Percentiles rank a stretch among this genome's conserved stretches.
Conservation (phyloP, 1,139 yeast species). For the Hanseniaspora sp. region DNA sequence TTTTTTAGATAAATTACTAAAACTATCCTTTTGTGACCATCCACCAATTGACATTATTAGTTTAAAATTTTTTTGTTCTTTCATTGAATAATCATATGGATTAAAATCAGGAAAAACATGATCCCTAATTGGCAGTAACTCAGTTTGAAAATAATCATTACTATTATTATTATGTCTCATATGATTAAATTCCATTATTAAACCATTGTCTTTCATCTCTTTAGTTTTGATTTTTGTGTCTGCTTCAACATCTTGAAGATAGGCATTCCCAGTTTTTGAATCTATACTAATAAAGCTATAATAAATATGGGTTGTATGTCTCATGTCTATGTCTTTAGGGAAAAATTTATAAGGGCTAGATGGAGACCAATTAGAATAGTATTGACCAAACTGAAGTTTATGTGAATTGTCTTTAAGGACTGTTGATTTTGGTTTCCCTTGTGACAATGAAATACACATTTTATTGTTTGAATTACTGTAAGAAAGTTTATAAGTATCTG, state of each 20-base stretch:
- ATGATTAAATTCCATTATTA: slow-evolving; percentile 45
- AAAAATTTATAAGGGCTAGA: slow-evolving; percentile 47
- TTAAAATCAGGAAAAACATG: not conserved
- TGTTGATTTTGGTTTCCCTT: not conserved
- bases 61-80: slow-evolving; percentile 40
- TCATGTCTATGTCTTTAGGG: slow-evolving; percentile 55
- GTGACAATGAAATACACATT: not conserved
- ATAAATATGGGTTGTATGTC: slow-evolving; percentile 52
- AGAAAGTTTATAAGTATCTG: not conserved
- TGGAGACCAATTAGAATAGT: slow-evolving; percentile 62
- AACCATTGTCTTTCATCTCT: slow-evolving; percentile 32
- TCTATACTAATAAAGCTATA: slow-evolving; percentile 67
- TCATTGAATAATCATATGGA: not conserved
- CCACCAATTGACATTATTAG: slow-evolving; percentile 79
- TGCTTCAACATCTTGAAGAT: slow-evolving; percentile 56
- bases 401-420: not conserved
- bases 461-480: not conserved
- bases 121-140: too few relatives aligned
- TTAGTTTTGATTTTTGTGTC: slow-evolving; percentile 42
- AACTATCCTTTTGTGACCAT: slow-evolving; percentile 53
- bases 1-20: slow-evolving; percentile 39
- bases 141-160: not conserved
- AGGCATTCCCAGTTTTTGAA: slow-evolving; percentile 41
- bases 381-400: slow-evolving; percentile 29
- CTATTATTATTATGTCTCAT: slow-evolving; percentile 32